Base-by-base conservation (phyloP, 139 green algal genomes). In the Chlorella sp. region DNA sequence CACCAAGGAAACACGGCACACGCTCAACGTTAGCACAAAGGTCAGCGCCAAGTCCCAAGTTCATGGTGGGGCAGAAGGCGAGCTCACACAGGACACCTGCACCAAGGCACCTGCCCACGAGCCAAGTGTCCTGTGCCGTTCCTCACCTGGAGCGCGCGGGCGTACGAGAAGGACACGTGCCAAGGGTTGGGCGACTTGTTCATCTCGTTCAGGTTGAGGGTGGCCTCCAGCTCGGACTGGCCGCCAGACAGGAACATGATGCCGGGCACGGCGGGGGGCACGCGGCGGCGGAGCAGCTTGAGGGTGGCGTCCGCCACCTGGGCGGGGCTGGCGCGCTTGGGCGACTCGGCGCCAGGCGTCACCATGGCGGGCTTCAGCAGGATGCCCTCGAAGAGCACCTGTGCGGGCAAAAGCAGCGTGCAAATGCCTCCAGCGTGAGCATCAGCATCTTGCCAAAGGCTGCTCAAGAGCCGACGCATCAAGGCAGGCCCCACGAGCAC, bases 161-260 rank as follows among this genome's bases (percentile, higher is more conserved):
- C 95, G 86, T 99, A 99, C 24, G 94, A 98, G 95, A 99, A 99
- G 55, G 95, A 99, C 87, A 99, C 95, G 86, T 98, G 94, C 95
- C 95, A 99, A n/a, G 95, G 95, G 93, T 99, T 99, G 81, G 95
- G 91, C 49, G 65, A 80, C 91, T 97, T 88, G 95, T 99, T 99
- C 95, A 99, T 99, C 83, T 93, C 95, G 85, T 99, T 98, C 67
- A 99, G 87, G 91, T 99, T 98, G 31, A 98, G 87, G 64, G 95
- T 98, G 31, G 95, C 89, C 93, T 99, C 95, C 61, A 98, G 86
- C 91, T 99, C 95, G 42, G 93, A 98, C 91, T 98, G 94, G 79
- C 95, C 95, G 70, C 95, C 95, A 30, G 93, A 98, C 84, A 99
- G 91, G 95, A 99, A 99, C 95, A 99, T 99, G 92, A 99, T 99